Conservation (phyloP, 345 rosid species). For the Abelmoschus esculentus region DNA sequence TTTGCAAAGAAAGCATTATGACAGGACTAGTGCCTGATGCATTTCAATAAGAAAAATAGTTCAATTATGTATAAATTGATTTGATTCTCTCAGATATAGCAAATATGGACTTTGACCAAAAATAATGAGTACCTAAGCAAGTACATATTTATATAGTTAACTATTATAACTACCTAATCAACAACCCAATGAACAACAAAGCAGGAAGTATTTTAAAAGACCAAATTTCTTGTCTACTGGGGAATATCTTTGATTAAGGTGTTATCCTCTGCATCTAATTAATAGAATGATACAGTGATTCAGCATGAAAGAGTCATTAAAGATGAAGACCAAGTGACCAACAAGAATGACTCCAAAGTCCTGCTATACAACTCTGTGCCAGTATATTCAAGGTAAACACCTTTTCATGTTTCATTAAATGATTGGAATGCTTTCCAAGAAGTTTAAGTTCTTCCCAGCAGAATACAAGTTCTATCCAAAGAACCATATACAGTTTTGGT, state of each 20-base stretch:
- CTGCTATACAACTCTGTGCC: not conserved
- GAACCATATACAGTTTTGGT: not conserved
- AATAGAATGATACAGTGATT: not conserved
- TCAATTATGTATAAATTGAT: not conserved
- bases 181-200: not conserved
- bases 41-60: not conserved
- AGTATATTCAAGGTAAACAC: not conserved
- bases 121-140: not conserved
- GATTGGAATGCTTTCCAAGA: not conserved
- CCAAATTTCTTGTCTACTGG: not conserved
- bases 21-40: not conserved
- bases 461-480: not conserved
- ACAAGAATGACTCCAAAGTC: not conserved
- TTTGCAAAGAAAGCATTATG: not conserved
- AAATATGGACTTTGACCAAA: not conserved
- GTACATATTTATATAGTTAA: not conserved
- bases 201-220: not conserved
- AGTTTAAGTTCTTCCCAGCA: not conserved
- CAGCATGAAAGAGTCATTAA: not conserved
- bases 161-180: not conserved
- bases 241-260: not conserved
- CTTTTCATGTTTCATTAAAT: not conserved
- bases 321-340: not conserved
- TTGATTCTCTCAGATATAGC: not conserved
- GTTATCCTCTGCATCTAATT: not conserved